phyloP scores from a whole-genome alignment of 352 stramenopile species.

The Globisporangium barbulae region DNA sequence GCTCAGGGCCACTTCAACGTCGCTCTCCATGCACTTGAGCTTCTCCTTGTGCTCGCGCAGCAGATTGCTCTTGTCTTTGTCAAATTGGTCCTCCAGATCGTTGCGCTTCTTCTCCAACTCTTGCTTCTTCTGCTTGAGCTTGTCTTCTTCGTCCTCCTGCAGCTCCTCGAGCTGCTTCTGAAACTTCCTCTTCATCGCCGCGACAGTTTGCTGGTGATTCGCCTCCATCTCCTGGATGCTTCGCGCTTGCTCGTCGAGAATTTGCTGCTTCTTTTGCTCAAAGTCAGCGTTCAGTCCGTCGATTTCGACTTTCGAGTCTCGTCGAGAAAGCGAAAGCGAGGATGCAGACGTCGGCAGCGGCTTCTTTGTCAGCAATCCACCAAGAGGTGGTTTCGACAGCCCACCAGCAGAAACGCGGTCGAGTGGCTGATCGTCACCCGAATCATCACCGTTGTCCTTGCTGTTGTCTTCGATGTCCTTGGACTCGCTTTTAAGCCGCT shows the following conservation, averaged over 20 bases:
- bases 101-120: slow-evolving; percentile 69
- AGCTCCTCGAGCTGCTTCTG: slow-evolving; percentile 49
- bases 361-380: slow-evolving; percentile 48
- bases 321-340: slow-evolving; percentile 16
- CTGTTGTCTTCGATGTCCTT: slow-evolving; percentile 36
- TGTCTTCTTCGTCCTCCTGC: slow-evolving; percentile 50
- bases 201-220: slow-evolving; percentile 34
- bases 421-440: slow-evolving; percentile 16
- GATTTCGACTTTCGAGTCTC: slow-evolving; percentile 35
- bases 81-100: slow-evolving; percentile 66
- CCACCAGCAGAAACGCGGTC: slow-evolving; percentile 14
- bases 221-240: slow-evolving; percentile 33
- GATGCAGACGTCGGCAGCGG: slow-evolving; percentile 27
- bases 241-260: slow-evolving; percentile 39
- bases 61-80: slow-evolving; percentile 55
- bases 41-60: slow-evolving; percentile 60
- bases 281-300: slow-evolving; percentile 31
- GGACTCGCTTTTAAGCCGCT: slow-evolving; percentile 27
- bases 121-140: slow-evolving; percentile 53
- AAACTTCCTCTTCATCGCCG: slow-evolving; percentile 38
- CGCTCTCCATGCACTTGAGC: slow-evolving; percentile 53
- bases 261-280: slow-evolving; percentile 48
- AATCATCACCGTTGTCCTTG: slow-evolving; percentile 23
- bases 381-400: slow-evolving; percentile 53
- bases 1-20: slow-evolving; percentile 45